A percentile compares a stretch with the other conserved stretches of the same genome.
Evolutionary conservation across 1,139 yeast species (phyloP).

Genomic region (Suhomyces bribrorum): DNA sequence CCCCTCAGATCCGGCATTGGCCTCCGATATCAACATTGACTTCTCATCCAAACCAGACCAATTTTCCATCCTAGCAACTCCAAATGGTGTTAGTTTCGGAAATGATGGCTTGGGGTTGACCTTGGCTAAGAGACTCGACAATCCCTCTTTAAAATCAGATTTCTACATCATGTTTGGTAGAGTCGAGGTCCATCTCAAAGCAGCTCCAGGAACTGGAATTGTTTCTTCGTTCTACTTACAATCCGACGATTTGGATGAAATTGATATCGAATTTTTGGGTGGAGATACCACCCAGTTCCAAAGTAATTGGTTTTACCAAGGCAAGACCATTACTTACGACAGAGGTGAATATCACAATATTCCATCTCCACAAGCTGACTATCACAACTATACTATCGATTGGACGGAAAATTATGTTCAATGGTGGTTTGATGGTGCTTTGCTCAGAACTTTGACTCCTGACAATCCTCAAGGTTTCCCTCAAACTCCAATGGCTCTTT

Average conservation of each 20-base stretch:
- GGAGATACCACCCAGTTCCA: slow-evolving; percentile 72
- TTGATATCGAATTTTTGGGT: slow-evolving; percentile 85
- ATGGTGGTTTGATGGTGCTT: slow-evolving; percentile 47
- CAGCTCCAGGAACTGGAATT: slow-evolving; percentile 75
- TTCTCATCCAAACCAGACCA: slow-evolving; percentile 46
- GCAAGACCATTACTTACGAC: slow-evolving; percentile 70
- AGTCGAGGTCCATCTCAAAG: slow-evolving; percentile 68
- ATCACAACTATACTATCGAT: slow-evolving; percentile 37
- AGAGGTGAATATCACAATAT: slow-evolving; percentile 69
- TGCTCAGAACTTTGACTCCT: slow-evolving; percentile 42
- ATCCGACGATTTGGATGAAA: slow-evolving; percentile 84
- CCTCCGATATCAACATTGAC: slow-evolving; percentile 50
- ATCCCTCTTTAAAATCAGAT: slow-evolving; percentile 73
- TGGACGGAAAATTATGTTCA: slow-evolving; percentile 36
- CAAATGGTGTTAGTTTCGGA: slow-evolving; percentile 27
- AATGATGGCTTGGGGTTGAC: slow-evolving; percentile 58
- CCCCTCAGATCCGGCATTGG: slow-evolving; percentile 56
- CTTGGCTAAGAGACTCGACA: slow-evolving; percentile 63
- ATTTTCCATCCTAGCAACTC: slow-evolving; percentile 27
- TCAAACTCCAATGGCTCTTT: slow-evolving; percentile 50
- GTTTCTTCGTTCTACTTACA: slow-evolving; percentile 80
- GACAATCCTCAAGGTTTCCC: slow-evolving; percentile 48
- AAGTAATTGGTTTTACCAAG: slow-evolving; percentile 80
- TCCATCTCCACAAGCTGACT: slow-evolving; percentile 52
- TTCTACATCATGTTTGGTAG: slow-evolving; percentile 87